Percentiles rank a stretch among this genome's conserved stretches.
These are phyloP conservation scores for Coemansia interrupta DNA, from an alignment of 192 early-diverging fungal genomes.

Conservation along the genomic window DNA sequence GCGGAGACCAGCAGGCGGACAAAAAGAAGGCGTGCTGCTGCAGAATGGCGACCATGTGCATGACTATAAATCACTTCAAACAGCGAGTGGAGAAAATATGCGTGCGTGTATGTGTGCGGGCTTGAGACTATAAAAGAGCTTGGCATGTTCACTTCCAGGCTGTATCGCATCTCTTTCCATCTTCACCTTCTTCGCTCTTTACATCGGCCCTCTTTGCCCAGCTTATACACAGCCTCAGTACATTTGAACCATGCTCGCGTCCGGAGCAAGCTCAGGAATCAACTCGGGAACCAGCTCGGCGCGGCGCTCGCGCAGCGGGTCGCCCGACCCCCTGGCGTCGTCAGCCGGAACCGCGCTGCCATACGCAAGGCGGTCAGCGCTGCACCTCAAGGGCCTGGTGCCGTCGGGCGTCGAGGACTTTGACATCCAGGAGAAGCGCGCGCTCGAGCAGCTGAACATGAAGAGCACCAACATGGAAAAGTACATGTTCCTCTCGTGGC, in stretches of 20 bases:
- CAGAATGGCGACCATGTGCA: too few relatives aligned
- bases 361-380: slow-evolving; percentile 50
- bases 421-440: slow-evolving; percentile 68
- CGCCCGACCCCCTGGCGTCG: slow-evolving; percentile 33
- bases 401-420: slow-evolving; percentile 72
- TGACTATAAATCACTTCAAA: too few relatives aligned
- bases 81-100: too few relatives aligned
- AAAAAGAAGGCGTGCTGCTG: too few relatives aligned
- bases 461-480: slow-evolving; percentile 72
- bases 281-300: slow-evolving; percentile 26
- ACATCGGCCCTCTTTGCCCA: neutral
- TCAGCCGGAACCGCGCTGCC: slow-evolving; percentile 30
- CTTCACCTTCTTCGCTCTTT: too few relatives aligned
- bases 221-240: neutral
- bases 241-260: neutral
- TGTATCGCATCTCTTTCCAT: too few relatives aligned
- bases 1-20: too few relatives aligned
- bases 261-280: neutral
- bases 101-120: too few relatives aligned
- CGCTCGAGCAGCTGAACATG: slow-evolving; percentile 63
- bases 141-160: too few relatives aligned
- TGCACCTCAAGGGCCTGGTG: slow-evolving; percentile 66
- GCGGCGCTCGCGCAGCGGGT: slow-evolving; percentile 32
- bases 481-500: slow-evolving; percentile 76
- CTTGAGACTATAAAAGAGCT: too few relatives aligned